phyloP scores from a whole-genome alignment of 2,329 filamentous ascomycete genomes.

The Epichloe hybrida region DNA sequence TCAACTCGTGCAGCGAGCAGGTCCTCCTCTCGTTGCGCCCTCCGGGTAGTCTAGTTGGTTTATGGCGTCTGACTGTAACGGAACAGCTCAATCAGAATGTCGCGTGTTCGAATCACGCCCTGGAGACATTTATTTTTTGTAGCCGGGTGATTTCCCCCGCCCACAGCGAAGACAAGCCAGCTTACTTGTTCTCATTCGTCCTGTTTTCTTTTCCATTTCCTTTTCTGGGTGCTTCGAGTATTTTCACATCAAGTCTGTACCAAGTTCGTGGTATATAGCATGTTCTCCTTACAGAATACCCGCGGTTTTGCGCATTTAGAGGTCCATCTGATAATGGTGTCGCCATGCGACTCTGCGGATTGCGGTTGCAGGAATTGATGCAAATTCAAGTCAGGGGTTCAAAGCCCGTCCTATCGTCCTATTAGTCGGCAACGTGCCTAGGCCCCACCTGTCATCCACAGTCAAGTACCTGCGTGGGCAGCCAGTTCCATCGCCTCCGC shows the following conservation, averaged over 20 bases:
- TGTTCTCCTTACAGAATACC: too few species aligned
- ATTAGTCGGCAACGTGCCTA: neutral
- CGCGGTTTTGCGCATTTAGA: too few species aligned
- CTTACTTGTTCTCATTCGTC: neutral
- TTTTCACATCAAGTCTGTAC: too few species aligned
- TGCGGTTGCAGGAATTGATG: too few species aligned
- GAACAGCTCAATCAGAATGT: slow-evolving; percentile 13
- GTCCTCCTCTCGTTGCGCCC: neutral
- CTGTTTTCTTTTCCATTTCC: neutral
- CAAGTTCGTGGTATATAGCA: too few species aligned
- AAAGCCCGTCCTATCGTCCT: neutral
- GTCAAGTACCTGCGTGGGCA: too few species aligned
- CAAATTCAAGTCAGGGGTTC: neutral
- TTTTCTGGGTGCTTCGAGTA: too few species aligned
- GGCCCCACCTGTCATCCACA: neutral
- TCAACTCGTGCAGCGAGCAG: neutral
- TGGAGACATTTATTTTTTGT: slow-evolving; percentile 7
- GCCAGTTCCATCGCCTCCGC: neutral
- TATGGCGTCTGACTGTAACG: slow-evolving; percentile 15
- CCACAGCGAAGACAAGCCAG: too few species aligned
- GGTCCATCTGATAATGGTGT: too few species aligned
- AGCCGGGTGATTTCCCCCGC: neutral
- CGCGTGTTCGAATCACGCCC: slow-evolving; percentile 16
- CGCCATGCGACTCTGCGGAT: too few species aligned
- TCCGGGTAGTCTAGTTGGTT: slow-evolving; percentile 17